Evolutionary conservation across 2,329 filamentous ascomycete species (phyloP).

Genomic region (Talaromyces sp.): DNA sequence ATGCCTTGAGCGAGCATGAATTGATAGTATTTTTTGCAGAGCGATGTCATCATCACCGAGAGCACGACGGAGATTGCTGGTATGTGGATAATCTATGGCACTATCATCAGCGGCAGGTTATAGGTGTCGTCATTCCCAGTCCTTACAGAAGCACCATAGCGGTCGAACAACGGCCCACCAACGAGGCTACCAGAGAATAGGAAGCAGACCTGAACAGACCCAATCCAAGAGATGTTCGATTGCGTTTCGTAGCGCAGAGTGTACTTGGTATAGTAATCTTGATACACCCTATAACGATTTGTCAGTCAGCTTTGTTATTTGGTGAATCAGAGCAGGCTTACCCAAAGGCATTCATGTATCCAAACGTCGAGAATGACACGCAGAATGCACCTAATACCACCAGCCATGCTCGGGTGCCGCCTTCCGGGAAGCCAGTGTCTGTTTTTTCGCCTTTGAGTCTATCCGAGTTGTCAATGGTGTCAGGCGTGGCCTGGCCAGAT

Average conservation of each 20-base stretch:
- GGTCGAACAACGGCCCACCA: slow-evolving; percentile 54
- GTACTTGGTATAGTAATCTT: neutral
- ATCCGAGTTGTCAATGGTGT: neutral
- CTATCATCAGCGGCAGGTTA: slow-evolving; percentile 37
- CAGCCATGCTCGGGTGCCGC: slow-evolving; percentile 41
- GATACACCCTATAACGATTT: neutral
- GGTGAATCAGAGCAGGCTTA: slow-evolving; percentile 32
- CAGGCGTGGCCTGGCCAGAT: neutral
- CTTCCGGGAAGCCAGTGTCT: slow-evolving; percentile 29
- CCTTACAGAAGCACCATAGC: slow-evolving; percentile 43
- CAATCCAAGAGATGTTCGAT: slow-evolving; percentile 53
- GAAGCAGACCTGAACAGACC: slow-evolving; percentile 51
- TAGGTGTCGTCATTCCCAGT: slow-evolving; percentile 28
- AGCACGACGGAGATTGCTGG: slow-evolving; percentile 18
- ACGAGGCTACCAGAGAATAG: slow-evolving; percentile 50
- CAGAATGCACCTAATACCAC: slow-evolving; percentile 47
- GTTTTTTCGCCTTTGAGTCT: neutral
- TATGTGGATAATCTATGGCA: slow-evolving; percentile 38
- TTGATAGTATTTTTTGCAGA: slow-evolving; percentile 45
- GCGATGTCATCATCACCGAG: slow-evolving; percentile 46
- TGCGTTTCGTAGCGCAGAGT: slow-evolving; percentile 21
- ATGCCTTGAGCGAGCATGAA: slow-evolving; percentile 48
- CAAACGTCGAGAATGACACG: slow-evolving; percentile 51
- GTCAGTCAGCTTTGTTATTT: slow-evolving; percentile 26
- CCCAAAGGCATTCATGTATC: slow-evolving; percentile 54